Percentiles rank a stretch among this genome's conserved stretches.
phyloP scores from a whole-genome alignment of 2,329 filamentous ascomycete genomes.

The Aspergillus niger region DNA sequence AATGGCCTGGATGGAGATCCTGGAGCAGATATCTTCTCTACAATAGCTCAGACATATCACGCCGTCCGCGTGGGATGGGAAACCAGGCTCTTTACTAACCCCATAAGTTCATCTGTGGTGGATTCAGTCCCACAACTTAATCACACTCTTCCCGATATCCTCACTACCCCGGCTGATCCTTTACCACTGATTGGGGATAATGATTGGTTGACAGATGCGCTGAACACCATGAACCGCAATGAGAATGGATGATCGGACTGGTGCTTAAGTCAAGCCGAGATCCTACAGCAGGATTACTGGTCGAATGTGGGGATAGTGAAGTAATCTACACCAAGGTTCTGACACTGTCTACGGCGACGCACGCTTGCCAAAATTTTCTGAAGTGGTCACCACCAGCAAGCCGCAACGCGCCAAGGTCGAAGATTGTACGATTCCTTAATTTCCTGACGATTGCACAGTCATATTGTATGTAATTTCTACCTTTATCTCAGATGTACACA shows the following conservation, averaged over 20 bases:
- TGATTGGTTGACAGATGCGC: slow-evolving; percentile 11
- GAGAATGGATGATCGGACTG: neutral
- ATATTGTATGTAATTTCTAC: too few species aligned
- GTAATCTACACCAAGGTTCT: too few species aligned
- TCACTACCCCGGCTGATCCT: neutral
- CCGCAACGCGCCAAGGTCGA: too few species aligned
- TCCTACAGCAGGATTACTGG: too few species aligned
- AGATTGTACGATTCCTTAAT: too few species aligned
- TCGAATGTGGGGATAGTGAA: too few species aligned
- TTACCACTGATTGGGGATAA: slow-evolving; percentile 4
- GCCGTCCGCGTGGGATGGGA: slow-evolving; percentile 12
- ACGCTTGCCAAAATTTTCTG: too few species aligned
- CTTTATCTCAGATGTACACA: too few species aligned
- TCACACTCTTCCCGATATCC: neutral
- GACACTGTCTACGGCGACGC: too few species aligned
- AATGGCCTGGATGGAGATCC: slow-evolving; percentile 6
- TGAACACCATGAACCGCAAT: neutral
- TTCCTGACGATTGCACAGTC: too few species aligned
- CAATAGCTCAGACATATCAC: slow-evolving; percentile 9
- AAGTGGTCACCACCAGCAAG: too few species aligned
- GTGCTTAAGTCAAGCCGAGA: too few species aligned
- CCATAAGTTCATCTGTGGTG: neutral
- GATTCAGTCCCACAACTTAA: neutral
- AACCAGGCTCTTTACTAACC: neutral
- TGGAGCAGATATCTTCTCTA: slow-evolving; percentile 9